phyloP scores from a whole-genome alignment of 768 basidiomycete species.

The Auricularia sp. region DNA sequence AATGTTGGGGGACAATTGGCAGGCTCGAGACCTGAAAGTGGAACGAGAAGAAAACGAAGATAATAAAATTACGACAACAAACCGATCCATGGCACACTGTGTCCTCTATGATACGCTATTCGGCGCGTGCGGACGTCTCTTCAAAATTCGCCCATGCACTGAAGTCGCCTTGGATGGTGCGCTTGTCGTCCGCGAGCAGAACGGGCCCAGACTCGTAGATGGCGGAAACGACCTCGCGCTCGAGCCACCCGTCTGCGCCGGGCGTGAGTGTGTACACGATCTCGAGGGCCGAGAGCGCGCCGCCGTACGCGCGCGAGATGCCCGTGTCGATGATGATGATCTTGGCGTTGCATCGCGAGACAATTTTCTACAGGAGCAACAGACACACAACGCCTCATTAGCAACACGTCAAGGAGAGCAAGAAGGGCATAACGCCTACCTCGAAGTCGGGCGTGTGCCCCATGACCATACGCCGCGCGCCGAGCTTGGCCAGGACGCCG shows the following conservation, averaged over 20 bases:
- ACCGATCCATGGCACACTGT: too few relatives aligned
- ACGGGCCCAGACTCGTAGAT: slow-evolving; percentile 24
- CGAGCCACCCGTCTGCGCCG: slow-evolving; percentile 35
- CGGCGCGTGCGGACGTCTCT: too few relatives aligned
- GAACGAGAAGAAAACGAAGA: too few relatives aligned
- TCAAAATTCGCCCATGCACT: background rate
- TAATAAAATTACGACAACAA: too few relatives aligned
- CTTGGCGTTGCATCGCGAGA: slow-evolving; percentile 80
- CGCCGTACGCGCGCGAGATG: slow-evolving; percentile 96
- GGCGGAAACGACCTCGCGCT: slow-evolving; percentile 27
- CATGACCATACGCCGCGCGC: slow-evolving; percentile 86
- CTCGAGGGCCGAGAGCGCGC: slow-evolving; percentile 77
- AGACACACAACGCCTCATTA: too few relatives aligned
- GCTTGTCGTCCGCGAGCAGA: slow-evolving; percentile 17
- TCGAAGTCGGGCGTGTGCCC: slow-evolving; percentile 91
- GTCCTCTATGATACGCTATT: too few relatives aligned
- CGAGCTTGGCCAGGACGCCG: slow-evolving; percentile 57
- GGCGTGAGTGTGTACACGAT: slow-evolving; percentile 78
- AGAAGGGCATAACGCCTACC: slow-evolving; percentile 22
- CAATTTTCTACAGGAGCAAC: slow-evolving; percentile 45
- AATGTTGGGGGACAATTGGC: too few relatives aligned
- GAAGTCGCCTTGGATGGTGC: slow-evolving; percentile 18
- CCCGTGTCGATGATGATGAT: slow-evolving; percentile 95
- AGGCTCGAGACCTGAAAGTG: too few relatives aligned
- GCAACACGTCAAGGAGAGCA: too few relatives aligned